Base-by-base conservation (phyloP, 1,284 basidiomycete species). In the Clitocybe nebularis region DNA sequence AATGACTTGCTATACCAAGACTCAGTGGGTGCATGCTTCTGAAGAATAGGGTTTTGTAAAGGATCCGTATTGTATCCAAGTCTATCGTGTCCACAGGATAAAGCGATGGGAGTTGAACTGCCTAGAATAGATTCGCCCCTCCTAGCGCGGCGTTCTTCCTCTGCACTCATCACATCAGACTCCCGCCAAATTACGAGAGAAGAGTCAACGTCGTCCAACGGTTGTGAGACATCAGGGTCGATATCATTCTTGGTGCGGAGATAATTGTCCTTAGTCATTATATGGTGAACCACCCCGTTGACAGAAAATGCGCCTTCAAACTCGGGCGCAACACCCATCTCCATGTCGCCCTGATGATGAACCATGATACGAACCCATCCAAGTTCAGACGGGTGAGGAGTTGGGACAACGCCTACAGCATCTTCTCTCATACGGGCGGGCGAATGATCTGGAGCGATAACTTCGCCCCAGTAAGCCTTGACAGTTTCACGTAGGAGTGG, bases 291-390 rank as follows among this genome's bases (percentile, higher is more conserved):
- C 44, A 79, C 68, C 13, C 88, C 88, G 35, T 77, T 62, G 11
- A 77, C 72, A 6, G 75, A 74, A 65, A 92, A 92, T 5, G 82
- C 79, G 42, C 90, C 90, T 57, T 92, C 87, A 57, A 83, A 89
- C 2, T 75, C 59, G 2, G 84, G 83, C 3, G 76, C 55, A 21
- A 69, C 49, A 44, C 71, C 71, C 39, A 52, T 55, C 9, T 60
- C 61, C 20, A 66, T 60, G 53, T 81, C 74, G 23, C 83, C 84
- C 51, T 81, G 75, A 52, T 81, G 61, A 58, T 85, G 79, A 2
- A 89, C 73, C 57, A 83, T 78, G 51, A 89, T 79, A 14, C 80
- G 75, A 10, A 85, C 86, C 74, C 77, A 81, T 13, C 87, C 87
- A 5, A 84, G 67, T 35, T 74, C 72, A 20, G 67, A 60, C 5